A percentile compares a stretch with the other conserved stretches of the same genome.
Conservation (phyloP, 1,284 basidiomycete genomes). For the Ceratobasidium sp. region DNA sequence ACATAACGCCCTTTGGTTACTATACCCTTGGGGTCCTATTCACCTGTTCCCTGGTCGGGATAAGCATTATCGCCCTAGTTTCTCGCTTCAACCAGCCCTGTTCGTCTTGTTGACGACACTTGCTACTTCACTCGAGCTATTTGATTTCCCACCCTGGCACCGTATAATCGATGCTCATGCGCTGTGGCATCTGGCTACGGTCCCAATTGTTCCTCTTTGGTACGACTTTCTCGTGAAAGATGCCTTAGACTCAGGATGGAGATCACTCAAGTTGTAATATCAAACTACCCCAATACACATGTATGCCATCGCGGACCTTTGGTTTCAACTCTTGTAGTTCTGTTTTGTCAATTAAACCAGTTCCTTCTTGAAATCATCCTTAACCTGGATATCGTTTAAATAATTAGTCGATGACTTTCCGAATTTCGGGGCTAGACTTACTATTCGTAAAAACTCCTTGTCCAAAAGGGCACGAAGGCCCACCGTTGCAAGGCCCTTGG, state of each 20-base stretch:
- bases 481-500: slow-evolving; percentile 65
- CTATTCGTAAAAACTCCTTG: slow-evolving; percentile 62
- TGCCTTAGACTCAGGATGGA: slow-evolving; percentile 57
- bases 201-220: slow-evolving; percentile 80
- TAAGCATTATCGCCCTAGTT: slow-evolving; percentile 59
- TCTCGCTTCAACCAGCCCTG: slow-evolving; percentile 61
- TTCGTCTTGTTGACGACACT: slow-evolving; percentile 75
- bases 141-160: slow-evolving; percentile 86
- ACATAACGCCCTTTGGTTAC: slow-evolving; percentile 81
- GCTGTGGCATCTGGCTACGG: slow-evolving; percentile 91
- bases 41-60: slow-evolving; percentile 42
- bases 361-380: slow-evolving; percentile 21
- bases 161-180: slow-evolving; percentile 90
- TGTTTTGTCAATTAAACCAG: background rate
- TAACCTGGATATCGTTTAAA: background rate
- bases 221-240: slow-evolving; percentile 79
- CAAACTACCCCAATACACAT: background rate
- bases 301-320: background rate
- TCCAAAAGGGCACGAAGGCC: slow-evolving; percentile 66
- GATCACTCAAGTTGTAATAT: slow-evolving; percentile 20
- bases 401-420: background rate
- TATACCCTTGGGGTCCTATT: slow-evolving; percentile 60
- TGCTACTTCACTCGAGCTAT: slow-evolving; percentile 82
- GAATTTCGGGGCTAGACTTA: slow-evolving; percentile 46
- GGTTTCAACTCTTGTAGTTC: background rate